Evolutionary conservation across 1,284 basidiomycete species (phyloP).

Genomic region (Trichosporon ovoides): DNA sequence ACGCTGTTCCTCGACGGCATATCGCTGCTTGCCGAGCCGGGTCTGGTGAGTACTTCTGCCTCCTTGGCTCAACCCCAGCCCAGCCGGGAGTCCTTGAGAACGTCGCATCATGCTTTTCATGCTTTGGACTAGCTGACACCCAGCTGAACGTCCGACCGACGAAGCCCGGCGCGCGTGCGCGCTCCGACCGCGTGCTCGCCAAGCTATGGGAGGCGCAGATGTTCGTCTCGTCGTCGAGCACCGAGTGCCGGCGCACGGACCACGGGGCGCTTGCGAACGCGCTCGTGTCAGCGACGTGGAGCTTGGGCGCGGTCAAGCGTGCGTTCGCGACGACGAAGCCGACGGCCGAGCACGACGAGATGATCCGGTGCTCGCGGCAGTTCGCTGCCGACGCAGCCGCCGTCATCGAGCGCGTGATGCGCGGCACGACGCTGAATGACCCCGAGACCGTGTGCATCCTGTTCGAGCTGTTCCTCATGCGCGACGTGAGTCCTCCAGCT

Average conservation of each 20-base stretch:
- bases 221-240: constrained; percentile 10
- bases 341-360: constrained; percentile 4
- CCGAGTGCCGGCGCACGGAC: background rate
- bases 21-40: constrained; percentile 7
- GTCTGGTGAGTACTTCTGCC: constrained; percentile 5
- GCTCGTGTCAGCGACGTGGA: constrained; percentile 12
- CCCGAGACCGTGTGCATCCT: constrained; percentile 16
- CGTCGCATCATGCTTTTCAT: no score
- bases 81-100: no score
- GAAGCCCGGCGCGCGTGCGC: constrained; percentile 12
- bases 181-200: constrained; percentile 17
- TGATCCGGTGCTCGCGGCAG: constrained; percentile 7
- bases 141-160: constrained; percentile 18
- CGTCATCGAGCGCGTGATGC: constrained; percentile 5
- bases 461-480: constrained; percentile 14
- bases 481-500: constrained; percentile 5
- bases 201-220: constrained; percentile 20
- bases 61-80: no score
- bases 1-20: constrained; percentile 16
- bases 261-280: constrained; percentile 11
- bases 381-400: constrained; percentile 8
- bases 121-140: background rate
- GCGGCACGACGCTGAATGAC: constrained; percentile 5
- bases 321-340: constrained; percentile 7
- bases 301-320: constrained; percentile 13